Evolutionary conservation across 2,329 filamentous ascomycete species (phyloP).

Genomic region (Whalleya microplaca): DNA sequence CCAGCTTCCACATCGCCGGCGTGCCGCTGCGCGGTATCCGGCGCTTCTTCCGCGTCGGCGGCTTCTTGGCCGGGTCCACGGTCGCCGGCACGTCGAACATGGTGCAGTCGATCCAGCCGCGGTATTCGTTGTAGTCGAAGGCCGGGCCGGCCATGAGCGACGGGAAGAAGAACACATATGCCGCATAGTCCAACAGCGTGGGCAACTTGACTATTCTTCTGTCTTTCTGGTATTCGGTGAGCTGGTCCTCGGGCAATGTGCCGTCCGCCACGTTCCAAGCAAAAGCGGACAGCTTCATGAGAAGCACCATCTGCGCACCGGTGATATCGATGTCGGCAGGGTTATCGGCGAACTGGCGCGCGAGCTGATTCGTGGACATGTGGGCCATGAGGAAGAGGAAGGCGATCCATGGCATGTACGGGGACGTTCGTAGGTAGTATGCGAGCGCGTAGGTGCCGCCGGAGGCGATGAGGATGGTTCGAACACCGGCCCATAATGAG

Average conservation of each 20-base stretch:
- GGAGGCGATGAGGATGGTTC: slow-evolving; percentile 79
- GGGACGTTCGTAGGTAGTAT: slow-evolving; percentile 74
- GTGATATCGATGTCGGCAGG: slow-evolving; percentile 81
- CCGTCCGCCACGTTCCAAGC: slow-evolving; percentile 99
- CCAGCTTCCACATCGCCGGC: slow-evolving; percentile 78
- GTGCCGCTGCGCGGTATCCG: slow-evolving; percentile 90
- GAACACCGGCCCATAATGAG: slow-evolving; percentile 84
- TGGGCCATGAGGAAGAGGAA: slow-evolving; percentile 96
- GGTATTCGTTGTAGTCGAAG: slow-evolving; percentile 94
- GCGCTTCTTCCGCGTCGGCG: slow-evolving; percentile 84
- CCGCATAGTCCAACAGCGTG: slow-evolving; percentile 76
- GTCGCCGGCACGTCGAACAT: slow-evolving; percentile 89
- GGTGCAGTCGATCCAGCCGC: slow-evolving; percentile 86
- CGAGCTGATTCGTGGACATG: slow-evolving; percentile 88
- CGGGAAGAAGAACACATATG: slow-evolving; percentile 95
- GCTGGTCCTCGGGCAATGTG: slow-evolving; percentile 72
- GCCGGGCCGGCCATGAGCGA: slow-evolving; percentile 86
- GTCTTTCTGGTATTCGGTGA: slow-evolving; percentile 87
- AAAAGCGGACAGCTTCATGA: slow-evolving; percentile 97
- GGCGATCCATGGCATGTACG: slow-evolving; percentile 96
- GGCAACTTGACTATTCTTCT: slow-evolving; percentile 78
- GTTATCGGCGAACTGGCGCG: slow-evolving; percentile 72
- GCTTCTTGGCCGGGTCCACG: slow-evolving; percentile 82
- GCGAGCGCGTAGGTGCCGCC: slow-evolving; percentile 82
- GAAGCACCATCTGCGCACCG: slow-evolving; percentile 94